Evolutionary conservation across 108 stramenopile genomes (phyloP), one percentile per base, ranked within the genome.

Genomic region (Schizochytrium sp.): DNA sequence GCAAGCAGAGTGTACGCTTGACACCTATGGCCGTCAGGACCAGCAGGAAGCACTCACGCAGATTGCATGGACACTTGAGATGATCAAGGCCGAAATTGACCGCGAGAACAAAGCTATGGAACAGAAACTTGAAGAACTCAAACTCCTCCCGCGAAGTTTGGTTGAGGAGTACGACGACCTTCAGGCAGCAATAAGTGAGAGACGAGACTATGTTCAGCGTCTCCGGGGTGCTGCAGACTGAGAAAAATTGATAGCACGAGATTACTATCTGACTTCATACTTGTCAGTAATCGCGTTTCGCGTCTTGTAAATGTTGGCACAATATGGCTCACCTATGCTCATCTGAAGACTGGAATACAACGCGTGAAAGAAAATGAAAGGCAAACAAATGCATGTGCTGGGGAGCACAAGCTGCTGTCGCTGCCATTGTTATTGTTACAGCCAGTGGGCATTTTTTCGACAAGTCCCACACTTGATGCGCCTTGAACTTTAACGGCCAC

Each of bases 131-230:
- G 50, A 83, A 40, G 53, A 83, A 28, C 76, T 49, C 76, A 55
- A 49, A 53, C 76, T 55, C 8, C 76, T 83, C 0, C 76, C 76
- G 5, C 76, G 4, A 38, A 28, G 28, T n/a, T 53, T 83, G 8
- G 76, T 83, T 40, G 5, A 50, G n/a, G 76, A 83, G 50, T 83
- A 83, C 53, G 76, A 83, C 76, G 53, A 83, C 10, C 50, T 83
- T 10, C 53, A 55, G 10, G 76, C 47, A 47, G 53, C 53, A 28
- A 56, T 83, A n/a, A 55, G 50, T n/a, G 76, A 83, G 53, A 17
- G 53, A 40, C 50, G 53, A 17, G 76, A 83, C 47, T 83, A 83
- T 3, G 55, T 83, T 83, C 76, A 53, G 28, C 76, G 76, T 55
- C 76, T 83, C 28, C 28, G 55, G 47, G 76, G 44, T 38, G 64